These are phyloP conservation scores for Colletotrichum sp. DNA, from an alignment of 2,329 filamentous ascomycete genomes.

Conservation along the genomic window DNA sequence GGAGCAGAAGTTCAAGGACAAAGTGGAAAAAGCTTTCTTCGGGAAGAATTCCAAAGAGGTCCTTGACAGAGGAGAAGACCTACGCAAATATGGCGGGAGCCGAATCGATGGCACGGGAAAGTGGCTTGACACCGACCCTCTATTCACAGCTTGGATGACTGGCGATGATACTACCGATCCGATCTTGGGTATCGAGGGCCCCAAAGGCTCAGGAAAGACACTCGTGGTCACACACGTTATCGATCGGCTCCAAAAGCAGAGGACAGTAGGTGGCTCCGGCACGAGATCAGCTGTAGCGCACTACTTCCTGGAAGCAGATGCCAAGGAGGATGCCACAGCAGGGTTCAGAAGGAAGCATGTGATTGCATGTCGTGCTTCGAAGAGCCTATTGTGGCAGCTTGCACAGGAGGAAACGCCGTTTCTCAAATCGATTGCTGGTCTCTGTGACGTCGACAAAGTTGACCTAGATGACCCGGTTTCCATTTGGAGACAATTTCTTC, in stretches of 20 bases:
- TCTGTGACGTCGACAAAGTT: conserved; percentile 29
- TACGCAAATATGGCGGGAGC: neutral
- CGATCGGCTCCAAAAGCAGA: neutral
- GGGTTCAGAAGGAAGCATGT: neutral
- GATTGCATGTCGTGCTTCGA: neutral
- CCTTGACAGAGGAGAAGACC: neutral
- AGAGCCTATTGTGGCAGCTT: conserved; percentile 32
- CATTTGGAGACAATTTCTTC: neutral
- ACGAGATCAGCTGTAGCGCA: neutral
- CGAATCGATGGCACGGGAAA: neutral
- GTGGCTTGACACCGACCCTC: neutral
- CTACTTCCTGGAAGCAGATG: neutral
- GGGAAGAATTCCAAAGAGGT: neutral
- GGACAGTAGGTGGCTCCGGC: neutral
- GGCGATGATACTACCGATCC: neutral
- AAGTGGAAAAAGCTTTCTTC: neutral
- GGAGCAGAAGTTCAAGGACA: conserved; percentile 27
- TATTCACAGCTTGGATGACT: neutral
- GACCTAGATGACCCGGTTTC: conserved; percentile 18
- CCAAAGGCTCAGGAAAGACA: neutral
- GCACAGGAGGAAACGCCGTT: conserved; percentile 34
- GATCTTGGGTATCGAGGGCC: neutral
- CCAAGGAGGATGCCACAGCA: neutral
- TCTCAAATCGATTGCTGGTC: conserved; percentile 33
- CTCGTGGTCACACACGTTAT: neutral